Evolutionary conservation across 345 rosid species (phyloP), one percentile per base, ranked within the genome.

Genomic region (Draba incana): DNA sequence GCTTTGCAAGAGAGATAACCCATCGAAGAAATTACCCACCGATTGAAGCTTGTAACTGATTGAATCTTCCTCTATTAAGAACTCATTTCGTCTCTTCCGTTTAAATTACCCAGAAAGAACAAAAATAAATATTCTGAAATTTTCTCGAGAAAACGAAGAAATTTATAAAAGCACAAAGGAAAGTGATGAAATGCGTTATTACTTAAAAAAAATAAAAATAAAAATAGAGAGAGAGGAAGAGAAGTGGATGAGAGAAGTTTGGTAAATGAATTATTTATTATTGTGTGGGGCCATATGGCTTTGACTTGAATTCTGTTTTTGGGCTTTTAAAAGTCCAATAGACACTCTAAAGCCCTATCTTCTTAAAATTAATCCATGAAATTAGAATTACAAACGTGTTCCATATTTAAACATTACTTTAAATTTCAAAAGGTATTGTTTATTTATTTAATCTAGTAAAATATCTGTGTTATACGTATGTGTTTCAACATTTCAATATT

Each of bases 1-100:
- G 96, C 94, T 47, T 80, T 89, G 83, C 98, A 89, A 41, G 98
- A 89, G 69, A 92, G 89, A 69, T 89, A 92, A 15, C 96, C 96
- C 97, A 91, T 91, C 43, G 54, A 35, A 10, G 20, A 20, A 20
- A 20, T 20, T 20, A 20, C 20, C 20, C 0, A 20, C 20, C 20
- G 20, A 20, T 20, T 20, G 20, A 20, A 20, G 20, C 20, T 20
- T 20, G 20, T 20, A 20, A 1, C 20, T 20, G 20, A 20, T 20
- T 20, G 20, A 20, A 20, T 20, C 20, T 20, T 20, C 20, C 20
- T 20, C 20, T 20, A 20, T 20, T 20, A 20, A 20, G 0, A 20
- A 20, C 20, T 20, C 20, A 20, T 20, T 20, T 20, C 20, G 20
- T 20, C 20, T 20, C 20, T 70, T 42, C 3, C 23, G 4, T 31